Evolutionary conservation across 129 eudicot species (phyloP), one percentile per base, ranked within the genome.

Genomic region (Helianthus tuberosus): DNA sequence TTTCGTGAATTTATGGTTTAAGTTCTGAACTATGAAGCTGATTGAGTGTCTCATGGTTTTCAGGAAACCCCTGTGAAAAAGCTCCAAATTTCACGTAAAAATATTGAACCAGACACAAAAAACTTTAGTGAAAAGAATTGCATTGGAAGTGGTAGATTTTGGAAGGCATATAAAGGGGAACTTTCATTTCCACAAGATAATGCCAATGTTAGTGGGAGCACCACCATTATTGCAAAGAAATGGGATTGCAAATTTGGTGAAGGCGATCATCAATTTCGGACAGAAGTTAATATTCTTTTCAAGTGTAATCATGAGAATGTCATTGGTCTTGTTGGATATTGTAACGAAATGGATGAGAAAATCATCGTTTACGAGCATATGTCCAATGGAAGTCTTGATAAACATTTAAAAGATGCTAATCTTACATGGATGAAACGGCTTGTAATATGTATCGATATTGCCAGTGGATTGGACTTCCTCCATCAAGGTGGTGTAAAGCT

Each of bases 331-430:
- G 68, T 36, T 3, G 68, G 68, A 8, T 64, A 64, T 7, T 36
- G 49, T 64, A 64, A 36, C 10, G 49, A 64, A 14, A 64, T 14
- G 49, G 25, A 64, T 38, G 68, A 64, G 38, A 64, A 38, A 38
- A 64, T 64, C 12, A 64, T 64, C 14, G 68, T 64, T 64, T 64
- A 64, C 16, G 50, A 64, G 49, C 68, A 64, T 1, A 6, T 8
- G 13, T 35, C 48, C n/a, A 64, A 38, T 2, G 23, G 68, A n/a
- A 64, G 48, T 15, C 68, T 64, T 8, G 49, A 64, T n/a, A 39
- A 36, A 8, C 4, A 64, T 64, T 64, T 64, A 38, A n/a, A 38
- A 4, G 8, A 38, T 38, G 43, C 6, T 38, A 38, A 38, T 38
- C 43, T 38, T 38, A 38, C 43, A 38, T 38, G 43, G 46, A 64